Evolutionary conservation across 2,329 filamentous ascomycete species (phyloP), one percentile per base, ranked within the genome.

Genomic region (Cladosporium sp.): DNA sequence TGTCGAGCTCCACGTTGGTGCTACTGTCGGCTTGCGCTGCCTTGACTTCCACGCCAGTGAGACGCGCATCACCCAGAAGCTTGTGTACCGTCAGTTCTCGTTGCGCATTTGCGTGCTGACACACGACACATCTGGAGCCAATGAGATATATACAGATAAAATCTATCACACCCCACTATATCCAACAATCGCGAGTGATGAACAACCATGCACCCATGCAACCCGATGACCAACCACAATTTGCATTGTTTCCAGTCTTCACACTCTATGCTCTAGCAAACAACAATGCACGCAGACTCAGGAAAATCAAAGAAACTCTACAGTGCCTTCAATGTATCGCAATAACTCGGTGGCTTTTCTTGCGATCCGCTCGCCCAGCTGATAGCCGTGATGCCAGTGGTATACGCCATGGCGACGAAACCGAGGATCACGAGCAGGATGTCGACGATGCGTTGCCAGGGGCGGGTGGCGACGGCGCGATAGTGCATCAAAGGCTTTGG

Each of bases 401-500:
- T 97, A 78, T 99, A 99, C 6, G 86, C 86, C 91, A 98, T 99
- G 71, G 92, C 92, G 21, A 93, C 78, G 62, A 93, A 80, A 8
- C 95, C 95, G 73, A 98, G 92, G 65, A 93, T 81, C 72, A 92
- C 90, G 39, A 99, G 87, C 0, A 82, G 70, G 48, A 97, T 82
- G 72, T 99, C 94, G 6, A 89, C 83, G 16, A 85, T 79, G 68
- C 87, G 90, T 78, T 92, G 90, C 69, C 87, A 82, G 51, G 79
- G 83, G 62, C 82, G 91, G 65, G 83, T 88, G 0, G 93, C 91
- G 30, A 96, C 90, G 14, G 88, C 93, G 75, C 85, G 89, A 80
- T 91, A 91, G 76, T 99, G 95, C 61, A 99, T 87, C 77, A 99
- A 83, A 53, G 95, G 94, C 92, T 97, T 71, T 16, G n/a, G 63